Percentiles rank a stretch among this genome's conserved stretches.
These are phyloP conservation scores for Phialocephala subalpina DNA, from an alignment of 2,329 filamentous ascomycete genomes.

Conservation along the genomic window DNA sequence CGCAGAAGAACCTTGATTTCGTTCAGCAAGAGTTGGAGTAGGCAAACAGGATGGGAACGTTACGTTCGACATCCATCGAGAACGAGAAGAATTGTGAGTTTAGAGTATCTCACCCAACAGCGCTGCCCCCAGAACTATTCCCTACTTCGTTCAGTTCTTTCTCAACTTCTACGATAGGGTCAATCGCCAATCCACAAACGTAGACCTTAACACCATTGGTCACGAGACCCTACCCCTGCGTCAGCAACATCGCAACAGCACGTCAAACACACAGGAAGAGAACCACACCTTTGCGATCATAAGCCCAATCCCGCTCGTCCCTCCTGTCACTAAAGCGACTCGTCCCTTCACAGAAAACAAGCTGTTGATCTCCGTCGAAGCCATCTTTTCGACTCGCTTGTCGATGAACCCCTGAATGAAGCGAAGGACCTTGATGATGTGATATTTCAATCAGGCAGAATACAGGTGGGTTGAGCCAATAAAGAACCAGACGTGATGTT, in stretches of 20 bases:
- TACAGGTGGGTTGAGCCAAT: neutral
- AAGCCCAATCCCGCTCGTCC: conserved; percentile 53
- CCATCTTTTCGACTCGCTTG: conserved; percentile 47
- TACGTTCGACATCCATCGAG: no score
- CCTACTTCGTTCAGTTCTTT: conserved; percentile 50
- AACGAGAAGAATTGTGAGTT: no score
- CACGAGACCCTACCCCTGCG: conserved; percentile 48
- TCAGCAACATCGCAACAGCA: neutral
- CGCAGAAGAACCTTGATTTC: conserved; percentile 42
- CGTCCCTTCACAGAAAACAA: conserved; percentile 56
- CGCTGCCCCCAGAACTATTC: conserved; percentile 46
- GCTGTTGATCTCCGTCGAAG: conserved; percentile 47
- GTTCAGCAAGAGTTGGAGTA: neutral
- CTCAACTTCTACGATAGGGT: conserved; percentile 50
- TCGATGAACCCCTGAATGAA: neutral
- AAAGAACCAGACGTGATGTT: neutral
- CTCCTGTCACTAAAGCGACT: conserved; percentile 54
- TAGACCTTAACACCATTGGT: conserved; percentile 56
- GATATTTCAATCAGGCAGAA: neutral
- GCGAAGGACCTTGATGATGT: neutral
- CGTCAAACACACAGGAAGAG: neutral
- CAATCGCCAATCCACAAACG: conserved; percentile 50
- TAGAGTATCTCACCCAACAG: conserved; percentile 46
- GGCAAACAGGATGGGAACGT: neutral
- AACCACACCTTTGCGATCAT: conserved; percentile 53